Percentiles rank a stretch among this genome's conserved stretches.
phyloP scores from a whole-genome alignment of 2,329 filamentous ascomycete species.

The Phaeosphaeria sp. region DNA sequence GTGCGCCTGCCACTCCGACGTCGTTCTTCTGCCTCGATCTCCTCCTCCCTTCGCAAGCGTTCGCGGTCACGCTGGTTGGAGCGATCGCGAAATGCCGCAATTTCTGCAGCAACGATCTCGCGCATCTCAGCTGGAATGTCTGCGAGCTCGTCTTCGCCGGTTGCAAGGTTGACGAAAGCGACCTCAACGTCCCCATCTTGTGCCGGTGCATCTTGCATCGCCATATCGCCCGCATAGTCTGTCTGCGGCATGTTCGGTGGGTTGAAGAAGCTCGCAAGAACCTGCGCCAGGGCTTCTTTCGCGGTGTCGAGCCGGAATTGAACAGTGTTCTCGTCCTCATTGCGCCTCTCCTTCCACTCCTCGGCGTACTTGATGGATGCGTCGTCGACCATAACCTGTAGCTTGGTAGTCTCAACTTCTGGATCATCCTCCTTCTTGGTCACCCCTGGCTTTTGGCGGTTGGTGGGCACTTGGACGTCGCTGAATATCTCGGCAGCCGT shows the following conservation, averaged over 20 bases:
- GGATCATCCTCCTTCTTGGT: conserved; percentile 50
- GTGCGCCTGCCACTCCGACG: conserved; percentile 72
- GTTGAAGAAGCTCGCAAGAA: conserved; percentile 75
- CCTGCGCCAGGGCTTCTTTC: conserved; percentile 69
- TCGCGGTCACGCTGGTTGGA: conserved; percentile 90
- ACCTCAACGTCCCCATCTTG: conserved; percentile 74
- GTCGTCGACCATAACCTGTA: conserved; percentile 78
- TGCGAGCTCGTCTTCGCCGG: conserved; percentile 85
- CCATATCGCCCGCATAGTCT: conserved; percentile 70
- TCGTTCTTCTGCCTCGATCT: conserved; percentile 86
- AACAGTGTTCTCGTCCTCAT: conserved; percentile 66
- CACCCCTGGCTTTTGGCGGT: conserved; percentile 68
- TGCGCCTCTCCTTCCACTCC: conserved; percentile 72
- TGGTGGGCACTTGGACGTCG: conserved; percentile 80
- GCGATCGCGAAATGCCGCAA: conserved; percentile 89
- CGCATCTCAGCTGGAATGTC: conserved; percentile 97
- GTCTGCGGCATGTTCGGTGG: conserved; percentile 53
- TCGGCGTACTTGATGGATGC: conserved; percentile 85
- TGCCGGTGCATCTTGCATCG: conserved; percentile 68
- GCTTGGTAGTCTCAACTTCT: conserved; percentile 69
- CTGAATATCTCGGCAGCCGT: conserved; percentile 84
- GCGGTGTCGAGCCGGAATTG: conserved; percentile 75
- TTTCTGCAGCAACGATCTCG: conserved; percentile 91
- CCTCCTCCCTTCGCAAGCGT: conserved; percentile 85
- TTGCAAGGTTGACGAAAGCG: conserved; percentile 80